These are phyloP conservation scores for Candida ficus DNA, from an alignment of 805 yeast species.

Conservation along the genomic window DNA sequence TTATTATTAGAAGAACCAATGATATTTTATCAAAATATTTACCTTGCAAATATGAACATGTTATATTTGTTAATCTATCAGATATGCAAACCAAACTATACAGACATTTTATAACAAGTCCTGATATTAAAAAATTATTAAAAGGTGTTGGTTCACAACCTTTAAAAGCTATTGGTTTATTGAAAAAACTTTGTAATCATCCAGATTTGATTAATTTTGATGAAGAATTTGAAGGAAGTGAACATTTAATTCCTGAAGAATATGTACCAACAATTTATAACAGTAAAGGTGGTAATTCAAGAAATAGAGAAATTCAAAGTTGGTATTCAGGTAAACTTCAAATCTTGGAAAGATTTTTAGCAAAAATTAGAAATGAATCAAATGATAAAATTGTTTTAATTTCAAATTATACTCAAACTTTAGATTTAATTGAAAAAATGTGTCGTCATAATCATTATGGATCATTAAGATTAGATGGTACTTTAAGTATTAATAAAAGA, in stretches of 20 bases:
- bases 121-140: slow-evolving; percentile 65
- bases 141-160: slow-evolving; percentile 75
- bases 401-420: slow-evolving; percentile 90
- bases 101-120: slow-evolving; percentile 68
- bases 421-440: slow-evolving; percentile 83
- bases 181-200: slow-evolving; percentile 90
- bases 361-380: slow-evolving; percentile 70
- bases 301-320: slow-evolving; percentile 69
- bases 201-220: slow-evolving; percentile 80
- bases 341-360: slow-evolving; percentile 79
- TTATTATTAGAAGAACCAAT: slow-evolving; percentile 92
- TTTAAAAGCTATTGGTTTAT: slow-evolving; percentile 78
- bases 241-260: slow-evolving; percentile 65
- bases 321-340: slow-evolving; percentile 84
- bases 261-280: slow-evolving; percentile 42
- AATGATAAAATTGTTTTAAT: slow-evolving; percentile 93
- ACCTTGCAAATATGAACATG: slow-evolving; percentile 96
- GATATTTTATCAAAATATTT: slow-evolving; percentile 90
- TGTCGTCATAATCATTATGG: slow-evolving; percentile 78
- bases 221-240: slow-evolving; percentile 71
- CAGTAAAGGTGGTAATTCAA: slow-evolving; percentile 35
- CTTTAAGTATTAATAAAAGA: slow-evolving; percentile 86
- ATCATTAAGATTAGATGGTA: slow-evolving; percentile 80
- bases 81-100: slow-evolving; percentile 73
- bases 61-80: slow-evolving; percentile 81